Percentiles rank a stretch among this genome's conserved stretches.
Evolutionary conservation across 176 grass and related monocot genomes (phyloP).

Genomic region (Phragmites australis): DNA sequence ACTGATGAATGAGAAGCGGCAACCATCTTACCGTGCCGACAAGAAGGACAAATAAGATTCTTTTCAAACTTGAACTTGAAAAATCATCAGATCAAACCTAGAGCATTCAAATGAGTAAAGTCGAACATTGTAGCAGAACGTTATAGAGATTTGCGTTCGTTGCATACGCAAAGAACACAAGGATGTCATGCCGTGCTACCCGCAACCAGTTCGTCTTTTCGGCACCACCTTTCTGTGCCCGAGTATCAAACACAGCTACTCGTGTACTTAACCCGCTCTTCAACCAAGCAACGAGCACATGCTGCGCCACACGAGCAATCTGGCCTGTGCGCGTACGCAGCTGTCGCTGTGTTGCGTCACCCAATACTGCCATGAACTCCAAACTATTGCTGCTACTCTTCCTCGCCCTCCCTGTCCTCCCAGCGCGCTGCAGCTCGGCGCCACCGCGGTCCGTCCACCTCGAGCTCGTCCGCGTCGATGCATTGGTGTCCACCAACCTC

Average conservation of each 20-base stretch:
- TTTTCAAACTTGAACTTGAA: no score
- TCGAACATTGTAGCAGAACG: not conserved
- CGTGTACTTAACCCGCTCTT: conserved; percentile 27
- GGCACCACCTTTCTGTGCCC: conserved; percentile 42
- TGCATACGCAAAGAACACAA: conserved; percentile 36
- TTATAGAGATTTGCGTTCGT: not conserved
- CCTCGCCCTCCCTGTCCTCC: conserved; percentile 34
- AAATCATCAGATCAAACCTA: no score
- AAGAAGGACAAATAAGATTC: no score
- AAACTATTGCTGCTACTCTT: conserved; percentile 25
- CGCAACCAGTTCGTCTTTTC: conserved; percentile 44
- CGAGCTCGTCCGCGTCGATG: conserved; percentile 45
- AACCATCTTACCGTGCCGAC: no score
- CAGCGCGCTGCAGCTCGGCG: not conserved
- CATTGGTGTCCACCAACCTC: conserved; percentile 12
- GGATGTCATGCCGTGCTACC: conserved; percentile 34
- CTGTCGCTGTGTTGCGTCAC: not conserved
- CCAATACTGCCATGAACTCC: conserved; percentile 35
- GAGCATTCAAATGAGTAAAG: no score
- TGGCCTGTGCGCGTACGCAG: no score
- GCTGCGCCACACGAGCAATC: not conserved
- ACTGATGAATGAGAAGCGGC: no score
- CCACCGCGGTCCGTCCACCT: conserved; percentile 27
- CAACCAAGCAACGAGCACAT: not conserved
- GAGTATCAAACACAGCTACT: not conserved